phyloP scores from a whole-genome alignment of 2,329 filamentous ascomycete species.

The Chaetomium sp. region DNA sequence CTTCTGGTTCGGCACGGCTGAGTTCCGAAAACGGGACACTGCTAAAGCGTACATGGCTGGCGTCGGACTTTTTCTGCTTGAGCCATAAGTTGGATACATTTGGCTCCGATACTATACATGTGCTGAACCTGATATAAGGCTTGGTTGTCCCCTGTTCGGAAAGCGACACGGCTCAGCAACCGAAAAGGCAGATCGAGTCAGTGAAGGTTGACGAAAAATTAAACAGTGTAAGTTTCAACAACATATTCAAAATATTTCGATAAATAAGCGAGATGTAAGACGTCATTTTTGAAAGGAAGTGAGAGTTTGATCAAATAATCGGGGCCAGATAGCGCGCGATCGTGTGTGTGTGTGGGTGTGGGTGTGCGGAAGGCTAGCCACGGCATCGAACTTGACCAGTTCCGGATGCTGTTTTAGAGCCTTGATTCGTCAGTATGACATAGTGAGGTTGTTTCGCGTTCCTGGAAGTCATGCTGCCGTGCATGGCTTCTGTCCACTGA shows the following conservation, averaged over 20 bases:
- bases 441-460: conserved; percentile 22
- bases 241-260: not conserved
- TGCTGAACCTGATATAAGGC: conserved; percentile 29
- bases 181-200: not conserved
- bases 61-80: conserved; percentile 6
- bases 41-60: conserved; percentile 4
- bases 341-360: not conserved
- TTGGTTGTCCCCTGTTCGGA: conserved; percentile 1
- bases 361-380: conserved; percentile 2
- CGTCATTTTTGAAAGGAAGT: conserved; percentile 10
- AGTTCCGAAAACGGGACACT: not conserved
- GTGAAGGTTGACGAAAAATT: not conserved
- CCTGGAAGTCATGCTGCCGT: conserved; percentile 11
- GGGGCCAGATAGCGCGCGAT: conserved; percentile 1
- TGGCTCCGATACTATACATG: conserved; percentile 29
- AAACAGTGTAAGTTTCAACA: not conserved
- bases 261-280: conserved; percentile 1
- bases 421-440: conserved; percentile 14
- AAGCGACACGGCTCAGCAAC: not conserved
- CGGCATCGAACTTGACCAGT: conserved; percentile 5
- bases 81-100: conserved; percentile 14
- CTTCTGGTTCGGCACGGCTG: conserved; percentile 6
- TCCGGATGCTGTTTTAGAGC: conserved; percentile 23
- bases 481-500: conserved; percentile 21
- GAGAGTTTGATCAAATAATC: conserved; percentile 1